Evolutionary conservation across 805 yeast species (phyloP), one percentile per base, ranked within the genome.

Genomic region (Starmerella bombi): DNA sequence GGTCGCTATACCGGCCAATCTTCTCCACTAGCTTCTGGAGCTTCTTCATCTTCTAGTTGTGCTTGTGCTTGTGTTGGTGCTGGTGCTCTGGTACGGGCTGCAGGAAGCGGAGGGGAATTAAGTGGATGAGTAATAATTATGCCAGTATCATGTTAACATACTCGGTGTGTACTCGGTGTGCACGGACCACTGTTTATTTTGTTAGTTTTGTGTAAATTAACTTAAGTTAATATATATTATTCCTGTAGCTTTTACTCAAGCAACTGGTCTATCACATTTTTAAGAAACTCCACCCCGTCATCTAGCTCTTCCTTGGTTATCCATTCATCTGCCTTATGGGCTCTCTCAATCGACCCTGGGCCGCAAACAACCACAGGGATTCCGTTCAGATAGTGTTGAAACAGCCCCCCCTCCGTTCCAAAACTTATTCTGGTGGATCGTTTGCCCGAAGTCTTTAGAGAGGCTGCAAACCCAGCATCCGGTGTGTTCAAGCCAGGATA

Each of bases 281-380:
- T 25, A 21, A 42, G 16, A 20, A 42, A 42, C 25, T 19, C 23
- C 10, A 42, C 41, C 18, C 42, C 41, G 8, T 25, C 42, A 5
- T 44, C 35, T 5, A 46, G 42, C 34, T 46, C 50, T 5, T 28
- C 31, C 4, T 16, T n/a, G 16, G 17, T 25, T 22, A 46, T 31
- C 40, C 43, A 46, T 29, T 46, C 50, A 28, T 46, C 50, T 1
- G 50, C 50, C 30, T 46, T 46, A 38, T 46, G 50, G 3, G 50
- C 50, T 3, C 50, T 29, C 27, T 44, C 44, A 23, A 46, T 46
- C 9, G 48, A 44, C 3, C 50, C 50, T 2, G 50, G 50, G 5
- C 50, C 50, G 16, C 50, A 46, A 0, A 46, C 48, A 2, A 43
- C 46, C 3, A 44, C 48, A 5, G 50, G 50, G 15, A 46, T 32